A percentile compares a stretch with the other conserved stretches of the same genome.
Evolutionary conservation across 306 rosid genomes (phyloP).

Genomic region (Echinosophora koreensis): DNA sequence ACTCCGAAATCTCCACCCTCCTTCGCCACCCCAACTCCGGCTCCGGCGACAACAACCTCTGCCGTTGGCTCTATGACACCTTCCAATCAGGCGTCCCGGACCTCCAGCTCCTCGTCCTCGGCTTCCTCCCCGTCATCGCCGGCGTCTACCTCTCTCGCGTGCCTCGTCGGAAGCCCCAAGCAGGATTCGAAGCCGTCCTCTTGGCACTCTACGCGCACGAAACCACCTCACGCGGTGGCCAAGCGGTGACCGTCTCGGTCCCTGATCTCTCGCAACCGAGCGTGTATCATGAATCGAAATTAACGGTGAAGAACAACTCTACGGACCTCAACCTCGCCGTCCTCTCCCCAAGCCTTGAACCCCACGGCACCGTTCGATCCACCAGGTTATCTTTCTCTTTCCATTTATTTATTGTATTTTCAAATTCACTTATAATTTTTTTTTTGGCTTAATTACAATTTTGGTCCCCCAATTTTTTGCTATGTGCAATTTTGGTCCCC

Average conservation of each 20-base stretch:
- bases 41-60: slow-evolving; percentile 73
- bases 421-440: no score
- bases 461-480: no score
- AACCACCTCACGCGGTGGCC: slow-evolving; percentile 65
- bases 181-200: slow-evolving; percentile 84
- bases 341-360: slow-evolving; percentile 64
- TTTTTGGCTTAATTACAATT: no score
- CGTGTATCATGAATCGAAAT: slow-evolving; percentile 67
- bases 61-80: slow-evolving; percentile 91
- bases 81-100: slow-evolving; percentile 67
- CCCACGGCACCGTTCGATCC: slow-evolving; percentile 73
- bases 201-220: slow-evolving; percentile 77
- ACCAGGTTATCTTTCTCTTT: slow-evolving; percentile 35
- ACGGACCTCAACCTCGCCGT: slow-evolving; percentile 53
- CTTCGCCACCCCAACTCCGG: slow-evolving; percentile 77
- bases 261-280: slow-evolving; percentile 70
- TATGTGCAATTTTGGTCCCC: no score
- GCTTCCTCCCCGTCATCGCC: slow-evolving; percentile 69
- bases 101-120: slow-evolving; percentile 76
- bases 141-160: slow-evolving; percentile 76
- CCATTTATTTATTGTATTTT: no score
- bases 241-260: slow-evolving; percentile 60
- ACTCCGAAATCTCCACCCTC: slow-evolving; percentile 63
- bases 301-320: slow-evolving; percentile 46
- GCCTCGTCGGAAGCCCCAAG: slow-evolving; percentile 60